Evolutionary conservation across 805 yeast genomes (phyloP).

Genomic region (Candida khao-thaluensis): DNA sequence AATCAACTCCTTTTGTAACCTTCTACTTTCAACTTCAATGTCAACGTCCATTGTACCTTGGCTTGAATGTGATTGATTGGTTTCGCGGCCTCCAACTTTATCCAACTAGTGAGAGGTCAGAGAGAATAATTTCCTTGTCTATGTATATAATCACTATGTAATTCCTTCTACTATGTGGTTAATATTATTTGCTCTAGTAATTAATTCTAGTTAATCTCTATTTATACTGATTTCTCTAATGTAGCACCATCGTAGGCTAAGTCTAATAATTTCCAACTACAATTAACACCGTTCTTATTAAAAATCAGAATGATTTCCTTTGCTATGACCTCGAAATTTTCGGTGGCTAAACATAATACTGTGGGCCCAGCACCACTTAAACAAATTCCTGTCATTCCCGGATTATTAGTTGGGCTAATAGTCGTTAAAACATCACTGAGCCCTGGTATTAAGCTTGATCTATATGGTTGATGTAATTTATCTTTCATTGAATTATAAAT

Average conservation of each 20-base stretch:
- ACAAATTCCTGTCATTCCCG: constrained; percentile 90
- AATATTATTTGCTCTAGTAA: not conserved
- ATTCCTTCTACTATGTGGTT: constrained; percentile 4
- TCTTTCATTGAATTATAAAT: constrained; percentile 97
- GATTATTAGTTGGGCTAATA: constrained; percentile 78
- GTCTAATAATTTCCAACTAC: constrained; percentile 81
- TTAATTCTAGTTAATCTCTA: not conserved
- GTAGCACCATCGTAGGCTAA: constrained; percentile 87
- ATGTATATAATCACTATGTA: constrained; percentile 6
- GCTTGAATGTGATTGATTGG: constrained; percentile 3
- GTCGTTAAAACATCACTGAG: constrained; percentile 73
- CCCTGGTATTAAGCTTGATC: constrained; percentile 90
- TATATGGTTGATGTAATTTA: constrained; percentile 94
- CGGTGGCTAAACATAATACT: constrained; percentile 88
- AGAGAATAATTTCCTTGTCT: not conserved
- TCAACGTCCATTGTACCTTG: constrained; percentile 1
- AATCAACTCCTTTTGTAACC: constrained; percentile 20
- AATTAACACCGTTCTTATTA: constrained; percentile 59
- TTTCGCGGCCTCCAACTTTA: constrained; percentile 2
- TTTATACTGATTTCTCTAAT: constrained; percentile 1
- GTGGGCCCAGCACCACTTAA: constrained; percentile 99
- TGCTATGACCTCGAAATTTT: constrained; percentile 82
- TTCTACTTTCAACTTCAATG: constrained; percentile 2
- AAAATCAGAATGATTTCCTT: constrained; percentile 69
- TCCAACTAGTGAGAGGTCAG: not conserved